Base-by-base conservation (phyloP, 208 protist species). In the Leishmania tarentolae region DNA sequence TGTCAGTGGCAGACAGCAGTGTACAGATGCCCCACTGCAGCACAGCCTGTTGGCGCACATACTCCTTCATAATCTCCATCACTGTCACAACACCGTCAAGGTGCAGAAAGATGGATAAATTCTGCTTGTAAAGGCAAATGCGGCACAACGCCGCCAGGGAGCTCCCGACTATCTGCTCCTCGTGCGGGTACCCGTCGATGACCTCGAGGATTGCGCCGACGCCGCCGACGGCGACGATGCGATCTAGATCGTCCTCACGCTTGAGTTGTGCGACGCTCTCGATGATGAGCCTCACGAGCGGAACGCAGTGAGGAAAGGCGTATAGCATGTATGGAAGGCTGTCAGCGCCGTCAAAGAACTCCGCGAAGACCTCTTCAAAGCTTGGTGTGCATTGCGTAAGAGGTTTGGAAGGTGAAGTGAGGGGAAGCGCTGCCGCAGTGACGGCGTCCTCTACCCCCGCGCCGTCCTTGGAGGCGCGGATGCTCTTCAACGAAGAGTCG, bases 51-150 rank as follows among this genome's bases (percentile, higher is more conserved):
- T 88, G 50, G 68, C 94, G 90, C 17, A 89, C 81, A 87, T 96
- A 94, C 84, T 95, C 91, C 82, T 91, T 93, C 88, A 97, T 89
- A 21, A 94, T 88, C 77, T 93, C 92, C 78, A 97, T 80, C 76
- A 95, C 85, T n/a, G 92, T 94, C 37, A 85, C 75, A 37, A 95
- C 86, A 46, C 93, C 94, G 76, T 95, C 90, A 46, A 92, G 87
- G 56, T 90, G 85, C 35, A 89, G 82, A 82, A 97, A 93, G 40
- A 87, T 88, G 65, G 83, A 69, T 40, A 92, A 69, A 79, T 94
- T 95, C 42, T 53, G 61, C 78, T 90, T 83, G 77, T 91, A 88
- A 0, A 97, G 76, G 73, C 89, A 96, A 31, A 94, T 78, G 69
- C 88, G 89, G 69, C 86, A 87, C n/a, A 97, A 84, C 9, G 87